These are phyloP conservation scores for Rhododendron mucronatum DNA, from an alignment of 148 eudicot genomes.

Conservation along the genomic window DNA sequence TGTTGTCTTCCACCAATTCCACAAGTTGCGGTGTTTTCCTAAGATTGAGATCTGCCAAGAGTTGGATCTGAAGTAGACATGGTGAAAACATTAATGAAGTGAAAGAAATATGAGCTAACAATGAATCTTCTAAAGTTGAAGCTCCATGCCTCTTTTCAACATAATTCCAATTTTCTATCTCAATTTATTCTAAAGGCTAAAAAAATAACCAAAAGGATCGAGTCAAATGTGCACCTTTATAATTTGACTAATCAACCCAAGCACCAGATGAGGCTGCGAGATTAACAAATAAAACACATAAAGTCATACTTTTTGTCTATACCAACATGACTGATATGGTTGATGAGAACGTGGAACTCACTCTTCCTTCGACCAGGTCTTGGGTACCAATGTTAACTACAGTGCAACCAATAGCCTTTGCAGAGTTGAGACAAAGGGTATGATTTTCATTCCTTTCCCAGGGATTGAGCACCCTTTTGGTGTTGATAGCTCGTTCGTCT, in stretches of 20 bases:
- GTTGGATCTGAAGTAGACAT: conserved; percentile 60
- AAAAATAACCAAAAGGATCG: neutral
- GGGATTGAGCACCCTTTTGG: conserved; percentile 74
- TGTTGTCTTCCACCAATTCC: conserved; percentile 78
- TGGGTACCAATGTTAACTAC: conserved; percentile 97
- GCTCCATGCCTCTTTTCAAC: neutral
- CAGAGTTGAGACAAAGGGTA: conserved; percentile 95
- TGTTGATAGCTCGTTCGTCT: conserved; percentile 92
- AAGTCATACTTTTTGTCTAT: neutral
- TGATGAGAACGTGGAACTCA: conserved; percentile 33
- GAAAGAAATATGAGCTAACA: neutral
- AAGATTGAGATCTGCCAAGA: conserved; percentile 87
- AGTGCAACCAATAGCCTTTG: conserved; percentile 97
- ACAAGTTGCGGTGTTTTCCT: conserved; percentile 92
- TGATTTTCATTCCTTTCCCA: conserved; percentile 99
- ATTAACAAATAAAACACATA: neutral
- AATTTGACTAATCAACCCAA: conserved; percentile 89
- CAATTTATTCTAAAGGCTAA: neutral
- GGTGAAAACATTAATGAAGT: conserved; percentile 1
- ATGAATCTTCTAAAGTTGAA: conserved; percentile 2
- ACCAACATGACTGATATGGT: neutral
- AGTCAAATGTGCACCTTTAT: conserved; percentile 58
- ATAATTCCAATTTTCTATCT: neutral
- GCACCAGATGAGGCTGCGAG: conserved; percentile 84
- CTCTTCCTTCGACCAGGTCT: conserved; percentile 97